phyloP scores from a whole-genome alignment of 129 eudicot genomes.

The Heracleum sosnowskyi region DNA sequence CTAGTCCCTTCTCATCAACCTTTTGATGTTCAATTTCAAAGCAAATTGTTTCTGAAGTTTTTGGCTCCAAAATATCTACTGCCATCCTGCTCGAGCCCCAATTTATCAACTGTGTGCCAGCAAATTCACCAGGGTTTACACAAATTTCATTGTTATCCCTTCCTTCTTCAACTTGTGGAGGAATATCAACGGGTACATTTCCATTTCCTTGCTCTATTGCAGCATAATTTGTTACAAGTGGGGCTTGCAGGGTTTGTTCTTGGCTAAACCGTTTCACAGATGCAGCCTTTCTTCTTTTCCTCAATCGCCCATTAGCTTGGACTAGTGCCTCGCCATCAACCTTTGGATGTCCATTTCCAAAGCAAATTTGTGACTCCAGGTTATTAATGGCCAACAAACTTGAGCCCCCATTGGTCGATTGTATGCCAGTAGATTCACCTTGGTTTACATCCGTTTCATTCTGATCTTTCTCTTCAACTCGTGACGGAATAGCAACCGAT shows the following conservation, averaged over 20 bases:
- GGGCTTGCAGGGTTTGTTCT: slow-evolving; percentile 18
- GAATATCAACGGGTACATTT: slow-evolving; percentile 8
- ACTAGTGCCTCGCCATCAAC: background rate
- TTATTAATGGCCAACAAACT: slow-evolving; percentile 12
- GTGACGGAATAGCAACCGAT: slow-evolving; percentile 16
- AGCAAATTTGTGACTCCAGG: slow-evolving; percentile 15
- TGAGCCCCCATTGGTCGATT: slow-evolving; percentile 16
- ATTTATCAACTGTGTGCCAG: slow-evolving; percentile 21
- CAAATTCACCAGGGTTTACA: slow-evolving; percentile 40
- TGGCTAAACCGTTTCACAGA: slow-evolving; percentile 67
- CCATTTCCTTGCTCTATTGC: slow-evolving; percentile 27
- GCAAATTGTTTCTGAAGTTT: slow-evolving; percentile 13
- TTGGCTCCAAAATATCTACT: slow-evolving; percentile 16
- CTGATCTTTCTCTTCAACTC: slow-evolving; percentile 21
- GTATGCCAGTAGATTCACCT: slow-evolving; percentile 37
- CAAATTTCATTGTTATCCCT: slow-evolving; percentile 29
- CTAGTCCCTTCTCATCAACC: background rate
- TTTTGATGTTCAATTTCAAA: background rate
- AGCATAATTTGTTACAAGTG: slow-evolving; percentile 17
- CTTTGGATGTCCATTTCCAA: background rate
- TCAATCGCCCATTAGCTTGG: slow-evolving; percentile 23
- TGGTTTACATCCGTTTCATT: slow-evolving; percentile 36
- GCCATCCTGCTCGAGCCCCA: slow-evolving; percentile 18
- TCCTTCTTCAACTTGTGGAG: slow-evolving; percentile 22
- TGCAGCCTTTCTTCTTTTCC: slow-evolving; percentile 52